Evolutionary conservation across 768 basidiomycete species (phyloP), one percentile per base, ranked within the genome.

Genomic region (Russula ochroleuca): DNA sequence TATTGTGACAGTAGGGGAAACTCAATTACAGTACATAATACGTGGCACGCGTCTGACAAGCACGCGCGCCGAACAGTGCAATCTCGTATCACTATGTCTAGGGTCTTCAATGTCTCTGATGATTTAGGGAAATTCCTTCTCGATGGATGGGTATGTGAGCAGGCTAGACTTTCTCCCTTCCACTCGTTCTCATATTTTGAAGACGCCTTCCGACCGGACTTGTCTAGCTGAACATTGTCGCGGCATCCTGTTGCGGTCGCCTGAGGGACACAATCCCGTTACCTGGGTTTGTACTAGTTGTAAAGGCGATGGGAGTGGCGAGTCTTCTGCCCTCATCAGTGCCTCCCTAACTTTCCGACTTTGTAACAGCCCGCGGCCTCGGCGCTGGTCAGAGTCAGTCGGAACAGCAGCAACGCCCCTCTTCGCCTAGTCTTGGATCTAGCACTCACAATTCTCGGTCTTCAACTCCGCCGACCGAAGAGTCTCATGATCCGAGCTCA

Each of bases 381-480:
- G 41, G 28, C 48, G 57, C n/a, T 35, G 48, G 45, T 31, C 56
- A n/a, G 23, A 43, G 50, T 31, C 56, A n/a, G n/a, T 55, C 47
- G 14, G 59, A 68, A 8, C 58, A 55, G 13, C 58, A 55, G 13
- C 58, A 52, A 49, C 51, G 61, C 53, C 53, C 45, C 47, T 68
- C 69, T 33, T 68, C 76, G 17, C 75, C 78, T 6, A 81, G 78
- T 61, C 68, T 73, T 38, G 79, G 81, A 9, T 82, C 83, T 5
- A 77, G 76, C 60, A 84, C 85, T 21, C 77, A 77, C 60, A 65
- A 75, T 48, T 88, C 89, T 35, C 80, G 85, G 19, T 76, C 84
- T 49, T 90, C 90, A 1, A 93, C 90, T 1, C 89, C 91, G 23
- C 84, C 86, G 6, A 93, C 92, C 9, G 90, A 92, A 67, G 69